Evolutionary conservation across 1,284 basidiomycete species (phyloP).

Genomic region (Trichosporon sp.): DNA sequence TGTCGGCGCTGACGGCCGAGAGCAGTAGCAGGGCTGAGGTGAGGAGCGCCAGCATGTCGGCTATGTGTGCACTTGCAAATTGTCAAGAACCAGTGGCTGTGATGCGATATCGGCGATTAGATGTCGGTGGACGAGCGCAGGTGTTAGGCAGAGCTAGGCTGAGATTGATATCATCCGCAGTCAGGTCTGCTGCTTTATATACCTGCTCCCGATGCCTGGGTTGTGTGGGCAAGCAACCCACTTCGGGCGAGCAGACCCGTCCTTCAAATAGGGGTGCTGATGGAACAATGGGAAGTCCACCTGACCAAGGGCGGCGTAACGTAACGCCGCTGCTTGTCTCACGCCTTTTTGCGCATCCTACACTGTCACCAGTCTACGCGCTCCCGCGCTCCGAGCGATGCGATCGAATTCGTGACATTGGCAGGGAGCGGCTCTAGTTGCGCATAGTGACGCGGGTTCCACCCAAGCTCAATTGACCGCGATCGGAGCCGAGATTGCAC

Average conservation of each 20-base stretch:
- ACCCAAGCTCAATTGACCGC: neutral
- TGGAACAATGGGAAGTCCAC: neutral
- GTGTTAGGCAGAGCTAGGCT: too few species aligned
- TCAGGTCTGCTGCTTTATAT: too few species aligned
- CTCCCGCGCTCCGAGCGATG: neutral
- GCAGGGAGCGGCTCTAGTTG: neutral
- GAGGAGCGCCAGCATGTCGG: neutral
- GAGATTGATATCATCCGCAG: too few species aligned
- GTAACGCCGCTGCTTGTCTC: neutral
- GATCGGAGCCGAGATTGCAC: slow-evolving; percentile 11
- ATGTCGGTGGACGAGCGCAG: too few species aligned
- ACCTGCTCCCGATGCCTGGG: too few species aligned
- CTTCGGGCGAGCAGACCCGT: neutral
- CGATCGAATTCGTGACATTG: neutral
- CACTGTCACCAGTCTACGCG: too few species aligned
- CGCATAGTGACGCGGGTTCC: neutral
- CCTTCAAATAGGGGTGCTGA: neutral
- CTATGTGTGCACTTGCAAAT: neutral
- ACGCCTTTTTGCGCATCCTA: too few species aligned
- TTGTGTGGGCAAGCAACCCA: neutral
- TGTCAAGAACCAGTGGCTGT: too few species aligned
- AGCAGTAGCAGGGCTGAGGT: neutral
- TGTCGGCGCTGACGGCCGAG: neutral
- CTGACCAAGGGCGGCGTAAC: neutral
- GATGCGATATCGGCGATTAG: neutral